Evolutionary conservation across 106 monocot species (phyloP).

Genomic region (Amphibolis antarctica): DNA sequence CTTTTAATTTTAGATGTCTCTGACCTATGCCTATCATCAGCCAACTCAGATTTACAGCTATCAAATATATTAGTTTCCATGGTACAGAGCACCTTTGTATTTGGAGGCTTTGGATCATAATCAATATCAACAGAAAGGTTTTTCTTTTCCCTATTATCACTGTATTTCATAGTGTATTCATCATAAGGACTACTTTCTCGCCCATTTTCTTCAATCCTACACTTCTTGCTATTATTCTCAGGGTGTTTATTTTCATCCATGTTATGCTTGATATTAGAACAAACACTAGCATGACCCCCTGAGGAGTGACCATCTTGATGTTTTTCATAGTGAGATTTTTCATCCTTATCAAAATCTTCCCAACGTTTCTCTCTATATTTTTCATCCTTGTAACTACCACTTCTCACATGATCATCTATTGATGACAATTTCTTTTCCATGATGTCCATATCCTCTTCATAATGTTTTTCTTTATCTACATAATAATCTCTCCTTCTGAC

Average conservation of each 20-base stretch:
- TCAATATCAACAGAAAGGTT: slow-evolving; percentile 50
- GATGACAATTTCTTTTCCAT: slow-evolving; percentile 1
- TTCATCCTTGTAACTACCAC: slow-evolving; percentile 8
- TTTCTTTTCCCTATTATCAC: slow-evolving; percentile 39
- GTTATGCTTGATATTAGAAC: too few species aligned
- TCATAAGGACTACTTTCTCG: slow-evolving; percentile 34
- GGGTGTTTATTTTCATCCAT: too few species aligned
- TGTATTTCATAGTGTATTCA: slow-evolving; percentile 20
- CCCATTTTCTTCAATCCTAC: slow-evolving; percentile 38
- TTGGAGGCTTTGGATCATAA: slow-evolving; percentile 25
- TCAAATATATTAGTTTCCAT: slow-evolving; percentile 25
- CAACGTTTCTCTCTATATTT: slow-evolving; percentile 3
- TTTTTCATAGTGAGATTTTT: not conserved
- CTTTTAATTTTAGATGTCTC: not conserved
- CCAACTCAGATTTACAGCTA: slow-evolving; percentile 9
- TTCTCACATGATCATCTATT: slow-evolving; percentile 3
- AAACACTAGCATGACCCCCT: not conserved
- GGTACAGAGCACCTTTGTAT: slow-evolving; percentile 20
- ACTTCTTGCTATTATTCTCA: slow-evolving; percentile 33
- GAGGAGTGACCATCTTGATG: slow-evolving; percentile 7
- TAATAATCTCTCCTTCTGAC: not conserved
- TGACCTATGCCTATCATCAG: slow-evolving; percentile 14
- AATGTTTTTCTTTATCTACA: not conserved
- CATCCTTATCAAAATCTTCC: slow-evolving; percentile 2
- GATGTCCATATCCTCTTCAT: slow-evolving; percentile 1